Conservation (phyloP, 2,329 filamentous ascomycete species). For the Fusarium hainanense region DNA sequence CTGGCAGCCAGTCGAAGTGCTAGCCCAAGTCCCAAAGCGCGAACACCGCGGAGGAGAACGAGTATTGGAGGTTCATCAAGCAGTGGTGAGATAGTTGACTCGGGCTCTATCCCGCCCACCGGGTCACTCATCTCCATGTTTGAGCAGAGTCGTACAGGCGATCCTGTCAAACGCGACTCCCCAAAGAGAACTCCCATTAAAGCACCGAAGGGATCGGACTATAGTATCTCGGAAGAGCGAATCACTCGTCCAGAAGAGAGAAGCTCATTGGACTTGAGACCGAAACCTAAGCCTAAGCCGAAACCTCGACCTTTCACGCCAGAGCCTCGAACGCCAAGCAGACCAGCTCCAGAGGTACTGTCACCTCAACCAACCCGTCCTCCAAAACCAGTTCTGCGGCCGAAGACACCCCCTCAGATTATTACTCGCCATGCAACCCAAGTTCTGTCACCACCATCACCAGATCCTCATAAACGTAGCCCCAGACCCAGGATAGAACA, state of each 20-base stretch:
- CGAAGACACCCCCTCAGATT: constrained; percentile 47
- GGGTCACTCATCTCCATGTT: constrained; percentile 76
- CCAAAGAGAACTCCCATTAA: constrained; percentile 36
- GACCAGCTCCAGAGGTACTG: constrained; percentile 43
- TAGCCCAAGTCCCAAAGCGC: constrained; percentile 51
- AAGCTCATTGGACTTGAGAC: constrained; percentile 42
- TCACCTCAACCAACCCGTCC: constrained; percentile 51
- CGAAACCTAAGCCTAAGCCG: constrained; percentile 42
- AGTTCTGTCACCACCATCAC: constrained; percentile 40
- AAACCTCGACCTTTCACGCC: constrained; percentile 41
- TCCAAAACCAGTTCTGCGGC: constrained; percentile 47
- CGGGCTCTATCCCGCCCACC: constrained; percentile 69
- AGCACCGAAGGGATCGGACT: constrained; percentile 12
- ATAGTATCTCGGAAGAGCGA: constrained; percentile 29
- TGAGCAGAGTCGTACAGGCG: constrained; percentile 61
- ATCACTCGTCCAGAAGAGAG: background rate
- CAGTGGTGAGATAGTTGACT: constrained; percentile 55
- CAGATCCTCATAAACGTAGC: constrained; percentile 47
- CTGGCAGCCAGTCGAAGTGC: constrained; percentile 66
- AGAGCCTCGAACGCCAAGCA: constrained; percentile 31
- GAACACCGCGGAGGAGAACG: constrained; percentile 45
- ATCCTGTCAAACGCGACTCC: constrained; percentile 51
- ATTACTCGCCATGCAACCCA: constrained; percentile 37
- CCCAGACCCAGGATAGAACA: constrained; percentile 9
- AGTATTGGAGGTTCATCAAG: constrained; percentile 47